Evolutionary conservation across 495 filamentous ascomycete species (phyloP).

Genomic region (Aspergillus bertholletiae): DNA sequence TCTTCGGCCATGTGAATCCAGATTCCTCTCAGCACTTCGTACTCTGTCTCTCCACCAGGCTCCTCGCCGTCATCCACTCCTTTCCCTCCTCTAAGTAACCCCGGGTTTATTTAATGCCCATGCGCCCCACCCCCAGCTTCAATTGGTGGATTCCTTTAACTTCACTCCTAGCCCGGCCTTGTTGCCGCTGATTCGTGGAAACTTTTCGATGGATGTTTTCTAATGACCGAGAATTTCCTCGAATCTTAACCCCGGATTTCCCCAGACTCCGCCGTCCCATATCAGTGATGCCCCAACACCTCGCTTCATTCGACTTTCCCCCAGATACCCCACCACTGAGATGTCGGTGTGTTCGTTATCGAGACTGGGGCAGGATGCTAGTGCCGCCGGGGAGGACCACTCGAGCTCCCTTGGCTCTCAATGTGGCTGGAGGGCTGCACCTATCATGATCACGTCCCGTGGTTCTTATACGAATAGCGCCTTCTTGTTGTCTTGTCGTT

Average conservation of each 20-base stretch:
- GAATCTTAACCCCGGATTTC: conserved; percentile 31
- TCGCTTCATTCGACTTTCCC: conserved; percentile 9
- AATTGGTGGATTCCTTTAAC: conserved; percentile 36
- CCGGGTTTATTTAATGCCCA: conserved; percentile 2
- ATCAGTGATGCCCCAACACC: background rate
- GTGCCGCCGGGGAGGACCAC: conserved; percentile 15
- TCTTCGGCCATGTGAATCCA: background rate
- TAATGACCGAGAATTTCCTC: conserved; percentile 35
- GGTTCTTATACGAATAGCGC: conserved; percentile 11
- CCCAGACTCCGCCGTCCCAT: conserved; percentile 2
- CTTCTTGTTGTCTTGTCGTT: conserved; percentile 4
- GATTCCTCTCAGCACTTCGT: background rate
- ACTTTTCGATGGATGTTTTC: conserved; percentile 5
- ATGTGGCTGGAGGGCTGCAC: conserved; percentile 8
- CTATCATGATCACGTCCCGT: background rate
- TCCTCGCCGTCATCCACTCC: conserved; percentile 1
- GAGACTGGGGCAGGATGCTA: conserved; percentile 17
- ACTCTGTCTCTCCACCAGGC: too few relatives aligned
- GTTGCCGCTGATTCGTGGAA: conserved; percentile 38
- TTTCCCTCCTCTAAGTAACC: background rate
- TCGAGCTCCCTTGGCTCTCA: conserved; percentile 12
- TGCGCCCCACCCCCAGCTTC: background rate
- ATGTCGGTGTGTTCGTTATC: conserved; percentile 18
- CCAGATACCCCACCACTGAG: conserved; percentile 32
- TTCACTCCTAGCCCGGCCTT: conserved; percentile 2